These are phyloP conservation scores for Podospora pseudocomata DNA, from an alignment of 495 filamentous ascomycete species.

Conservation along the genomic window DNA sequence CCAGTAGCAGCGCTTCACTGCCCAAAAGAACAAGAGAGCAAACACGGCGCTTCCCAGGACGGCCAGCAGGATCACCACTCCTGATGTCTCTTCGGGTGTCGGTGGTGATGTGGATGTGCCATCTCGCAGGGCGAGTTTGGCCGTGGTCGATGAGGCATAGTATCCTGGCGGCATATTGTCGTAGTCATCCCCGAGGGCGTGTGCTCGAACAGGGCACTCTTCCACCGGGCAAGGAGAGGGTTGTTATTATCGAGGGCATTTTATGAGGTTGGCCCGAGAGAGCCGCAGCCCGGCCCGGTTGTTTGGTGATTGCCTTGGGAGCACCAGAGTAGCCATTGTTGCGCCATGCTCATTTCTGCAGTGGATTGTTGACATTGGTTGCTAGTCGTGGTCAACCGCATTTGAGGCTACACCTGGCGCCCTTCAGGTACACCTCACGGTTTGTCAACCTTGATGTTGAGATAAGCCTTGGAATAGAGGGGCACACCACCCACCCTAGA, in stretches of 20 bases:
- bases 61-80: background rate
- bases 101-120: background rate
- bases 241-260: background rate
- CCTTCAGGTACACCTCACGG: no score
- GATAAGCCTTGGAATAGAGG: background rate
- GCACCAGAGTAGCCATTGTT: background rate
- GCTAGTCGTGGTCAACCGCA: background rate
- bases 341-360: background rate
- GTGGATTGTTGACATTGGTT: background rate
- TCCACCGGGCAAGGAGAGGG: no score
- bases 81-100: background rate
- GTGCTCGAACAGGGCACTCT: no score
- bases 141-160: background rate
- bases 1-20: background rate
- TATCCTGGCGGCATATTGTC: background rate
- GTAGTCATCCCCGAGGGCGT: no score
- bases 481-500: no score
- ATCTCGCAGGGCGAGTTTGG: background rate
- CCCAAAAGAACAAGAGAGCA: background rate
- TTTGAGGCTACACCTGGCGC: background rate
- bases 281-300: no score
- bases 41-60: conserved; percentile 1
- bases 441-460: background rate
- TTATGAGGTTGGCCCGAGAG: background rate
- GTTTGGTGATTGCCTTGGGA: background rate